Evolutionary conservation across 2,329 filamentous ascomycete genomes (phyloP), one percentile per base, ranked within the genome.

Genomic region (Trichophyton rubrum): DNA sequence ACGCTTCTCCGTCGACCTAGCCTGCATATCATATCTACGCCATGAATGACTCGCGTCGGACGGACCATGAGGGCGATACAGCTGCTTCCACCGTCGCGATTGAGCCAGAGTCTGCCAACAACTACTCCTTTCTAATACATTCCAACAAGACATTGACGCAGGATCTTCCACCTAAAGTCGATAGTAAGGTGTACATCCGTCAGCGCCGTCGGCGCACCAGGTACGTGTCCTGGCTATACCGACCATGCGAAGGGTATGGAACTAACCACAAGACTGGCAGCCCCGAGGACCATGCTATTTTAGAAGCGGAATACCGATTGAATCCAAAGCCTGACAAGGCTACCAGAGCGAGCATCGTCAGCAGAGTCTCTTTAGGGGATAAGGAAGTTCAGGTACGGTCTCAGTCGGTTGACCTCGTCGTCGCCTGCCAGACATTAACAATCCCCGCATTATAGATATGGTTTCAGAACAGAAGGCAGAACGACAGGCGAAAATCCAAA

Each of bases 391-490:
- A 96, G 85, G 92, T 96, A 77, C 74, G 86, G 74, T 13, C 41
- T 11, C n/a, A 40, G 11, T 17, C 27, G 41, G 33, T 43, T 15
- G 45, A 30, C 45, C 13, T 47, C 17, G 17, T 22, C 51, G 38
- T n/a, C 13, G 8, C 17, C n/a, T 47, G 9, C 3, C 15, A 47
- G 27, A 22, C 15, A 27, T 17, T 30, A 57, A 55, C 27, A 49
- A 40, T 40, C 53, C 35, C 35, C 40, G 45, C 45, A 45, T 43
- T 41, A 51, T 51, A 96, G 92, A 96, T 96, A 68, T 97, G 92
- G 92, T 96, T 96, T 75, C 92, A 96, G 70, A 96, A 96, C 70
- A 85, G 90, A 69, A 83, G 92, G 66, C 92, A 97, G 73, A 96
- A 95, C 74, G 89, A 95, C 72, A 84, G 92, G 67, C 84, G 92